Percentiles rank a stretch among this genome's conserved stretches.
phyloP scores from a whole-genome alignment of 345 rosid genomes.

The Carallia pectinifolia region DNA sequence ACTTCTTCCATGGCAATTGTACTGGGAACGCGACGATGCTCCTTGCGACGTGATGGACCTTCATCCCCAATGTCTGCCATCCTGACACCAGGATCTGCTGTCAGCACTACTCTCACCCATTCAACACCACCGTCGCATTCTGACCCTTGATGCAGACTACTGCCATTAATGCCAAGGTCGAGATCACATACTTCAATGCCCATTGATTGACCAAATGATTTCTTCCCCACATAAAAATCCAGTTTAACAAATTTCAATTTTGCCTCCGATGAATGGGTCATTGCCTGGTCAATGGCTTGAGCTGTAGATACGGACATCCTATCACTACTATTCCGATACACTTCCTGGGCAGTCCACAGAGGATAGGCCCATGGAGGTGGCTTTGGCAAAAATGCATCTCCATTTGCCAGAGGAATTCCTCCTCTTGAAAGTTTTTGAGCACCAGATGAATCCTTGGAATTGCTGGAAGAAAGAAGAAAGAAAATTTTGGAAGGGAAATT shows the following conservation, averaged over 20 bases:
- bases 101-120: slow-evolving; percentile 91
- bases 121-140: slow-evolving; percentile 54
- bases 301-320: slow-evolving; percentile 94
- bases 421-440: slow-evolving; percentile 89
- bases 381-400: slow-evolving; percentile 90
- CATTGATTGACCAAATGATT: slow-evolving; percentile 24
- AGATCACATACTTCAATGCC: slow-evolving; percentile 20
- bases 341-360: slow-evolving; percentile 95
- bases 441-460: slow-evolving; percentile 63
- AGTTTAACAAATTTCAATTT: slow-evolving; percentile 72
- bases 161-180: slow-evolving; percentile 15
- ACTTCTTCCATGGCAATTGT: slow-evolving; percentile 98
- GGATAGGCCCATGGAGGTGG: slow-evolving; percentile 99
- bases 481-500: not conserved
- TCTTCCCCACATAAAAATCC: slow-evolving; percentile 61
- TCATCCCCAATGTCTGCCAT: slow-evolving; percentile 73
- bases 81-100: slow-evolving; percentile 72
- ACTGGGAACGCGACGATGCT: slow-evolving; percentile 99
- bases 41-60: slow-evolving; percentile 65
- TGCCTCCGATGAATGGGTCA: slow-evolving; percentile 76
- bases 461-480: slow-evolving; percentile 36
- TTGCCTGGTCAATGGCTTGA: slow-evolving; percentile 98
- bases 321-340: slow-evolving; percentile 91
- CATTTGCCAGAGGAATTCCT: slow-evolving; percentile 97
- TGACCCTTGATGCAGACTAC: slow-evolving; percentile 22